These are phyloP conservation scores for Rhinocladiella mackenziei DNA, from an alignment of 2,329 filamentous ascomycete genomes.

Conservation along the genomic window DNA sequence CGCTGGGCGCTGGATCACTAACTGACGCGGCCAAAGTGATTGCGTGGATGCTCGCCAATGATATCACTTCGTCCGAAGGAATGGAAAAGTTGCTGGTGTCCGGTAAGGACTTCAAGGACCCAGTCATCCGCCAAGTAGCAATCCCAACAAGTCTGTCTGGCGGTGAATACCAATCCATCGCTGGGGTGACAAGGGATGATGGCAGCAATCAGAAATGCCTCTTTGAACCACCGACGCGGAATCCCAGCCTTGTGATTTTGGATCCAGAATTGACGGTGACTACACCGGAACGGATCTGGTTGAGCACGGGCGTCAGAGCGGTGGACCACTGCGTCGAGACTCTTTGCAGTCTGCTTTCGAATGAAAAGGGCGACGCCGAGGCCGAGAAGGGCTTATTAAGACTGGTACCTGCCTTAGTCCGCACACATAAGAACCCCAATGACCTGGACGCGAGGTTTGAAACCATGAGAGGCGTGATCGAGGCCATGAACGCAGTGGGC, in stretches of 20 bases:
- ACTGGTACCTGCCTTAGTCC: slow-evolving; percentile 44
- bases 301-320: slow-evolving; percentile 55
- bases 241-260: slow-evolving; percentile 53
- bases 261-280: slow-evolving; percentile 51
- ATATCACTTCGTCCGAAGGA: slow-evolving; percentile 37
- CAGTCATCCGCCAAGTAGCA: slow-evolving; percentile 30
- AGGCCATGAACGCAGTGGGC: slow-evolving; percentile 50
- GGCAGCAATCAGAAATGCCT: slow-evolving; percentile 34
- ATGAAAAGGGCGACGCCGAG: slow-evolving; percentile 36
- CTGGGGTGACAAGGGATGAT: slow-evolving; percentile 33
- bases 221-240: slow-evolving; percentile 39
- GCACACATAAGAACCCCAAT: slow-evolving; percentile 36
- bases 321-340: slow-evolving; percentile 59
- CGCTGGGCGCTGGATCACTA: slow-evolving; percentile 53
- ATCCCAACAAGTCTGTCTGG: slow-evolving; percentile 43
- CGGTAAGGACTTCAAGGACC: slow-evolving; percentile 15
- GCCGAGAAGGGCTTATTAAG: slow-evolving; percentile 40
- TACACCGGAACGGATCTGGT: slow-evolving; percentile 54
- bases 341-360: slow-evolving; percentile 43
- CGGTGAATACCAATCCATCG: slow-evolving; percentile 42
- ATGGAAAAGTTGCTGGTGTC: slow-evolving; percentile 38
- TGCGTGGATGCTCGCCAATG: slow-evolving; percentile 50
- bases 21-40: slow-evolving; percentile 55
- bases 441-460: slow-evolving; percentile 44
- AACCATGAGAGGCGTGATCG: slow-evolving; percentile 51